phyloP scores from a whole-genome alignment of 83 land plant genomes.

The Picea abies region DNA sequence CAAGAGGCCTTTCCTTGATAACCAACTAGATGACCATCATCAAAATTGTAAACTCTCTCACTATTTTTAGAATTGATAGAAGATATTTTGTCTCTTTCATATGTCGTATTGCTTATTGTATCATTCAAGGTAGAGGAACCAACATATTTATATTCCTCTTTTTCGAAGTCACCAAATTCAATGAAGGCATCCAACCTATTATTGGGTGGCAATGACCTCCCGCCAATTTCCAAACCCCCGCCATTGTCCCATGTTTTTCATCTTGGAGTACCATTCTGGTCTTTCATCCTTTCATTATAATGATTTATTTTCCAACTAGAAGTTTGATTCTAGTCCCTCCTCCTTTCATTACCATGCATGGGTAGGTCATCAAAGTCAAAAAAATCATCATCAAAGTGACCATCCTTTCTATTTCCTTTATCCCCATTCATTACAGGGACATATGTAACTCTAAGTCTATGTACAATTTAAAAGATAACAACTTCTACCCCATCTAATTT shows the following conservation, averaged over 20 bases:
- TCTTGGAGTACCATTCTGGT: no score
- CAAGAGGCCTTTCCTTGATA: no score
- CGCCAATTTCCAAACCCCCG: neutral
- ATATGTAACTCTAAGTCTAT: slow-evolving; percentile 26
- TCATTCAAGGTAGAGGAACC: neutral
- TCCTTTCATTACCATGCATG: neutral
- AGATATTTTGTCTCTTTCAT: neutral
- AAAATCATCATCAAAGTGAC: slow-evolving; percentile 26
- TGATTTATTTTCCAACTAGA: neutral
- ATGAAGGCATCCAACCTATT: slow-evolving; percentile 22
- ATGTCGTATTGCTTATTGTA: neutral
- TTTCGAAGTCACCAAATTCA: slow-evolving; percentile 26
- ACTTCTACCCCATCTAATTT: slow-evolving; percentile 78
- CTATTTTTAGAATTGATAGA: no score
- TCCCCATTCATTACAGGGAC: slow-evolving; percentile 9
- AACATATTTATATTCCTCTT: neutral
- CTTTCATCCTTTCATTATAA: no score
- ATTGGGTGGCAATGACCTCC: slow-evolving; percentile 14
- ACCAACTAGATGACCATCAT: no score
- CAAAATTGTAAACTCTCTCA: no score
- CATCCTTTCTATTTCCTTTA: slow-evolving; percentile 16
- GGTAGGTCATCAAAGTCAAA: neutral
- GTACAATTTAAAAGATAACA: slow-evolving; percentile 71
- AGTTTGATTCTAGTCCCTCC: slow-evolving; percentile 9
- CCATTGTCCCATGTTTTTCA: no score